A percentile compares a stretch with the other conserved stretches of the same genome.
Evolutionary conservation across 2,329 filamentous ascomycete species (phyloP).

Genomic region (Talaromyces pinophilus): DNA sequence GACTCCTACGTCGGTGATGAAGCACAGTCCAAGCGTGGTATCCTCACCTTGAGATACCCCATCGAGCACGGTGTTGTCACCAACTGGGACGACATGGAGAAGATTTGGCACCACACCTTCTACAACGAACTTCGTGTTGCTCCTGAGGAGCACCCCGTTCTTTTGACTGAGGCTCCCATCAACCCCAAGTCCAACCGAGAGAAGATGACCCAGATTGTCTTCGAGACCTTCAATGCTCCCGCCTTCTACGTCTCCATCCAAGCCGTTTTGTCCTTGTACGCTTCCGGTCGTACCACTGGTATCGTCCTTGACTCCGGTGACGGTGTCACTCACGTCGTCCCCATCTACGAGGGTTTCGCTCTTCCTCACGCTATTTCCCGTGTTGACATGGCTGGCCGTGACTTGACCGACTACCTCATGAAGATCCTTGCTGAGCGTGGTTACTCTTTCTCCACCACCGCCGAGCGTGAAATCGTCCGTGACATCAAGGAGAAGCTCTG

Average conservation of each 20-base stretch:
- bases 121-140: constrained; percentile 99
- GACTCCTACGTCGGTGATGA: constrained; percentile 99
- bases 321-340: constrained; percentile 99
- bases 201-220: constrained; percentile 99
- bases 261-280: constrained; percentile 98
- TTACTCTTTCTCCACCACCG: constrained; percentile 99
- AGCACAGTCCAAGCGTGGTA: constrained; percentile 99
- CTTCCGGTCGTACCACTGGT: constrained; percentile 99
- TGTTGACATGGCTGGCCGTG: constrained; percentile 99
- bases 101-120: constrained; percentile 99
- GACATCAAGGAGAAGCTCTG: constrained; percentile 99
- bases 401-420: constrained; percentile 99
- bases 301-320: constrained; percentile 99
- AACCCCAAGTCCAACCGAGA: constrained; percentile 99
- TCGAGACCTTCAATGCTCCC: constrained; percentile 99
- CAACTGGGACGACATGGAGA: constrained; percentile 99
- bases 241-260: constrained; percentile 99
- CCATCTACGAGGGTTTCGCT: constrained; percentile 99
- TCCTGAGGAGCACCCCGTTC: constrained; percentile 98
- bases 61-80: constrained; percentile 99
- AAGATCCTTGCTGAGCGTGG: constrained; percentile 99
- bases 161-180: constrained; percentile 99
- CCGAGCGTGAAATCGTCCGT: constrained; percentile 99
- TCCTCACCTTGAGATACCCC: constrained; percentile 97
- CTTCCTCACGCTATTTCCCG: constrained; percentile 99